Base-by-base conservation (phyloP, 2,329 filamentous ascomycete genomes). In the Pseudogymnoascus sp. region DNA sequence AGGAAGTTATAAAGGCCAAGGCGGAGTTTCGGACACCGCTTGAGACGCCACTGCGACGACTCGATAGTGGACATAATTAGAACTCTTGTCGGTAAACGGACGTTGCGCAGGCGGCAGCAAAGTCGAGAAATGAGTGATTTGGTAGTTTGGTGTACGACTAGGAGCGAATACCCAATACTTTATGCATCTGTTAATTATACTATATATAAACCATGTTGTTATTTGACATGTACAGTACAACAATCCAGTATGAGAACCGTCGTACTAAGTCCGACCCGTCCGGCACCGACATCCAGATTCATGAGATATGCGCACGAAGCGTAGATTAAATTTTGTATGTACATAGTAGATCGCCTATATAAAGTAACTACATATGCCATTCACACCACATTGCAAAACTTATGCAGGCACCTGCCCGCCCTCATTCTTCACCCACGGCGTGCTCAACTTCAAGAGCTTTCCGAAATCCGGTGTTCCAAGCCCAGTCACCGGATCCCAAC, bases 401-500 rank as follows among this genome's bases (percentile, higher is more conserved):
- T 51, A 51, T 17, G 44, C 44, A 51, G 44, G n/a, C 27, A 42
- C 41, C 2, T 10, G 38, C 2, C 63, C 65, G 2, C 66, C 65
- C n/a, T 35, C 33, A 62, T 68, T 67, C 35, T 39, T 17, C 1
- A 65, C 65, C 59, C 61, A 63, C 15, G 66, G 65, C n/a, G 63
- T 63, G 42, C 42, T 62, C 36, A 67, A 35, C 58, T 59, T 42
- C 64, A 67, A 63, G 62, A 68, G 58, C 61, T 68, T 67, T 27
- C 67, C 66, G 48, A 67, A 68, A 63, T 68, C 64, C 7, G 66
- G 65, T 25, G 66, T 77, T 12, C 79, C 79, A n/a, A 75, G 71
- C 0, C 79, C 79, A 1, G 78, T 79, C 2, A 77, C 76, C 0
- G 77, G 75, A 68, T 79, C 77, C 77, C 77, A 80, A 0, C 75